Base-by-base conservation (phyloP, 306 rosid genomes). In the Aeschynomene evenia region DNA sequence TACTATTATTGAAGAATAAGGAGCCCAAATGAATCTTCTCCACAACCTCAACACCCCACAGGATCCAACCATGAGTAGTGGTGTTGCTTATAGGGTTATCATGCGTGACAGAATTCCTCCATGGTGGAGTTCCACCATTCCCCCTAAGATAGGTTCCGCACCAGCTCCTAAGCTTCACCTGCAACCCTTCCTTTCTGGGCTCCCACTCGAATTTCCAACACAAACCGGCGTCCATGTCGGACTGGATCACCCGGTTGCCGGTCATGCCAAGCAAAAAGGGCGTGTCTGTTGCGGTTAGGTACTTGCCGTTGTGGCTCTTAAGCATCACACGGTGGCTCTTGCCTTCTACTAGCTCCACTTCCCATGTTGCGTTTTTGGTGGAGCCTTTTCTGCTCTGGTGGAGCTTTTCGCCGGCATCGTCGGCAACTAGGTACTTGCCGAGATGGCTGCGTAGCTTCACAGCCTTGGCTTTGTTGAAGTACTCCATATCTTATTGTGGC, bases 71-170 rank as follows among this genome's bases (percentile, higher is more conserved):
- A 71, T 75, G 56, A 0, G 98, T 89, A 0, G 98, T 89, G 0
- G 87, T 22, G 4, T 85, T 22, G 11, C 49, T 66, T 19, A 66
- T 43, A 4, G 96, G 91, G 0, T 88, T 79, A 45, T 88, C 98
- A 22, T 90, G 96, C 0, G 98, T 93, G 0, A 93, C 13, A 1
- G 97, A 85, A 72, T 90, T 93, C 20, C 98, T 66, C 98, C 98
- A 93, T 15, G 98, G 96, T 23, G 87, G 91, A 2, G 93, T 78
- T 1, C 96, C 96, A 1, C 98, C 98, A 22, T 93, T 93, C 0
- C 78, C 97, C 5, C 97, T 82, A 49, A 93, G 26, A 18, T 72
- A 88, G 4, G 79, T 93, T 2, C 90, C 90, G 37, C 91, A 88
- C 96, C 98, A 90, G 3, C 88, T 88, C 77, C 66, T 80, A 6